phyloP scores from a whole-genome alignment of 2,329 filamentous ascomycete species.

The Phaeophleospora eucalypticola region DNA sequence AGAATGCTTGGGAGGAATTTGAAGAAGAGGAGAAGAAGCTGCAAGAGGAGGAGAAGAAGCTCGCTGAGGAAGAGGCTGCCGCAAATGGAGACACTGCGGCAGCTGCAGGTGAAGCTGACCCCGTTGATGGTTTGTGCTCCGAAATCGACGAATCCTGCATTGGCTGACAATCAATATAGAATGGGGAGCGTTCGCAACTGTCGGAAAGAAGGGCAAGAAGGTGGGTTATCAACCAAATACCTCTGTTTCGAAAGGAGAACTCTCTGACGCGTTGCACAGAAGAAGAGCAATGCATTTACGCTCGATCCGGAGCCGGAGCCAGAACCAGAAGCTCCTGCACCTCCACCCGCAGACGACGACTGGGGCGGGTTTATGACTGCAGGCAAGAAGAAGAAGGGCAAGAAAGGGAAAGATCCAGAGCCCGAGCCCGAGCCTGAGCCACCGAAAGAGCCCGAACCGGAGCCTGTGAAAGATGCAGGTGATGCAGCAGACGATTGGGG shows the following conservation, averaged over 20 bases:
- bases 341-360: constrained; percentile 18
- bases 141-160: not conserved
- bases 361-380: constrained; percentile 29
- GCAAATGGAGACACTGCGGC: constrained; percentile 30
- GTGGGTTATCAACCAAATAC: constrained; percentile 5
- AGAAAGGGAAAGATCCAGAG: constrained; percentile 32
- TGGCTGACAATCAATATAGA: constrained; percentile 17
- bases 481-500: constrained; percentile 29
- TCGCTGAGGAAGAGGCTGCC: constrained; percentile 35
- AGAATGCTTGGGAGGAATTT: constrained; percentile 30
- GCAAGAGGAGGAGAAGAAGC: constrained; percentile 37
- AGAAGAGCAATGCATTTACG: constrained; percentile 12
- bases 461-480: constrained; percentile 34
- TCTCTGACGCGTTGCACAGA: constrained; percentile 5
- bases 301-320: constrained; percentile 17
- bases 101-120: constrained; percentile 25
- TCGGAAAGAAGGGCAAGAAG: constrained; percentile 35
- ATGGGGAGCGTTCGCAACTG: constrained; percentile 37
- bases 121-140: constrained; percentile 21
- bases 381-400: constrained; percentile 36
- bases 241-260: not conserved
- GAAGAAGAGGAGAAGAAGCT: constrained; percentile 36
- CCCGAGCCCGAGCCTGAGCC: constrained; percentile 28
- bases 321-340: constrained; percentile 14
- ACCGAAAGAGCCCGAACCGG: constrained; percentile 31